Percentiles rank a stretch among this genome's conserved stretches.
These are phyloP conservation scores for Paratrypanosoma confusum DNA, from an alignment of 208 protist species.

Conservation along the genomic window DNA sequence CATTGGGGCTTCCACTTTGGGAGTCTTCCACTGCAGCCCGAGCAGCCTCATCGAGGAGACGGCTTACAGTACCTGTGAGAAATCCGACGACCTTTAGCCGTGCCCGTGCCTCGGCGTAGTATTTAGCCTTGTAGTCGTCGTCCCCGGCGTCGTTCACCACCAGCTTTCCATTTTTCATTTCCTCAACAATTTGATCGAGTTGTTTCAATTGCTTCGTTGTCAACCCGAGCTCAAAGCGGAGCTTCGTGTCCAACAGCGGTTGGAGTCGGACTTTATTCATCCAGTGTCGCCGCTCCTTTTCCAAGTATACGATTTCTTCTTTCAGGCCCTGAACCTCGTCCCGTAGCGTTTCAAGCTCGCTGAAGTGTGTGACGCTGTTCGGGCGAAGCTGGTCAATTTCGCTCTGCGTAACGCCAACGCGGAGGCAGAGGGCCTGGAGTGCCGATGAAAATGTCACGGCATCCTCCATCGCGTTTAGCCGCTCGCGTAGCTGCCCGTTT, in stretches of 20 bases:
- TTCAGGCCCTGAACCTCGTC: constrained; percentile 67
- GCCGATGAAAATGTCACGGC: constrained; percentile 69
- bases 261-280: constrained; percentile 87
- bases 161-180: constrained; percentile 62
- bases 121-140: constrained; percentile 66
- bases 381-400: constrained; percentile 74
- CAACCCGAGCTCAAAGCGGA: constrained; percentile 74
- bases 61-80: constrained; percentile 68
- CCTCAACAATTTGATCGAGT: constrained; percentile 68
- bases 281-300: constrained; percentile 78
- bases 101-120: constrained; percentile 52
- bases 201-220: constrained; percentile 70
- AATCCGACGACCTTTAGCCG: constrained; percentile 52
- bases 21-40: constrained; percentile 40
- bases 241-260: constrained; percentile 78
- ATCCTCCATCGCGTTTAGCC: constrained; percentile 75
- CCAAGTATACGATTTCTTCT: constrained; percentile 82
- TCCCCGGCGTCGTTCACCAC: constrained; percentile 52
- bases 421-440: constrained; percentile 66
- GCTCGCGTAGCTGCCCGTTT: constrained; percentile 68
- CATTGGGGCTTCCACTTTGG: too few species aligned
- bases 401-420: constrained; percentile 72
- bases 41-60: constrained; percentile 55
- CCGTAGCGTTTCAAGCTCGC: constrained; percentile 69
- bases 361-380: constrained; percentile 41